Conservation (phyloP, 805 yeast genomes). For the Saccharomycopsis sp. region DNA sequence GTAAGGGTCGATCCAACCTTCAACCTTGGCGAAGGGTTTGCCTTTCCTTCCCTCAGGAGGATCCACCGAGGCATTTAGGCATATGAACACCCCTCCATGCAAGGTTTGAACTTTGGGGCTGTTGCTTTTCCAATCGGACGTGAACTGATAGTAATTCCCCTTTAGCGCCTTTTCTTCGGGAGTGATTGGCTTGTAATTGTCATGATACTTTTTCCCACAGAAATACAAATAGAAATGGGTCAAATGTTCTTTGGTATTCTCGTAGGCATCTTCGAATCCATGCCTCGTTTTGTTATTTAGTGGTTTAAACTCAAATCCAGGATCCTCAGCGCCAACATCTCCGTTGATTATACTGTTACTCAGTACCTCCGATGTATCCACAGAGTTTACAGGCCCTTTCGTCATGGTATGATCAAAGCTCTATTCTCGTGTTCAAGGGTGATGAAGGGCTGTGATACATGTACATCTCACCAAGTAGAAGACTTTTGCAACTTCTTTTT, state of each 20-base stretch:
- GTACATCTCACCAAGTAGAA: too few species aligned
- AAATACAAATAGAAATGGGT: slow-evolving; percentile 72
- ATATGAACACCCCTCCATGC: slow-evolving; percentile 83
- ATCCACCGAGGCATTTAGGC: slow-evolving; percentile 89
- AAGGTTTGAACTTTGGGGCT: slow-evolving; percentile 88
- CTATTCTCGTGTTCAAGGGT: too few species aligned
- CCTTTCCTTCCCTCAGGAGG: slow-evolving; percentile 87
- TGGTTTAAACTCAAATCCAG: too few species aligned
- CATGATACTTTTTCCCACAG: slow-evolving; percentile 86
- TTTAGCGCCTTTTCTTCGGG: slow-evolving; percentile 41
- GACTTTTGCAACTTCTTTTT: too few species aligned
- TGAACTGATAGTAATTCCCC: slow-evolving; percentile 53
- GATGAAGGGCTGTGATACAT: too few species aligned
- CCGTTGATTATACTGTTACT: too few species aligned
- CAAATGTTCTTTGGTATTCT: slow-evolving; percentile 46
- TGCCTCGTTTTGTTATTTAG: slow-evolving; percentile 33
- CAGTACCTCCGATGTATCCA: too few species aligned
- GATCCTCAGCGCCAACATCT: too few species aligned
- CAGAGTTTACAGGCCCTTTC: too few species aligned
- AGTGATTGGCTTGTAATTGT: slow-evolving; percentile 74
- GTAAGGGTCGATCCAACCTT: slow-evolving; percentile 90
- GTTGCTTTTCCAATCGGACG: slow-evolving; percentile 85
- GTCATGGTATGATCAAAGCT: too few species aligned
- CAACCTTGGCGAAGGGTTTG: slow-evolving; percentile 84
- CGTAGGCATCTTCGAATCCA: slow-evolving; percentile 60